A percentile compares a stretch with the other conserved stretches of the same genome.
Conservation (phyloP, 1,284 basidiomycete genomes). For the Trichosporon coremiiforme region DNA sequence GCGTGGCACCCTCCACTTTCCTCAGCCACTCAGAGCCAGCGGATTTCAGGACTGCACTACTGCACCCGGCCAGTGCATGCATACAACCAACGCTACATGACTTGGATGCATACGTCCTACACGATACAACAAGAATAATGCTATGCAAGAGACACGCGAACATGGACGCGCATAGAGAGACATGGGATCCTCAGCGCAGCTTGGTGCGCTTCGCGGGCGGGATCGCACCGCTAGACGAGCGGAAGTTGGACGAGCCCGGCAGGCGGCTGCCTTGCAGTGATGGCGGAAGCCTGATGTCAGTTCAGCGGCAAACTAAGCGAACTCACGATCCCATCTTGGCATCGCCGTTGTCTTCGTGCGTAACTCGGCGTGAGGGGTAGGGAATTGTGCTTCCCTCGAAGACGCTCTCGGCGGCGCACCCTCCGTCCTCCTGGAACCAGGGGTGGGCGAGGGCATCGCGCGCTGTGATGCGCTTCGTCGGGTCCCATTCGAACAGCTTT, state of each 20-base stretch:
- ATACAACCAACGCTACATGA: neutral
- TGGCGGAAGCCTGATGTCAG: constrained; percentile 43
- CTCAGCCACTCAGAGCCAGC: neutral
- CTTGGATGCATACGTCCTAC: constrained; percentile 11
- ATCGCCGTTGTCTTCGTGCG: constrained; percentile 60
- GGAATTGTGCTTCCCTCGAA: constrained; percentile 55
- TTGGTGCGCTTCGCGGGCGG: constrained; percentile 40
- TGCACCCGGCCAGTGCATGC: too few species aligned
- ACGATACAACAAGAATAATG: constrained; percentile 17
- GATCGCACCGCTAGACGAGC: constrained; percentile 40
- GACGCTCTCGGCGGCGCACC: constrained; percentile 51
- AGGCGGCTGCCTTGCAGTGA: constrained; percentile 46
- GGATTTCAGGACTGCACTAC: neutral
- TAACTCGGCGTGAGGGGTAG: constrained; percentile 59
- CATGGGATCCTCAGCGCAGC: constrained; percentile 29
- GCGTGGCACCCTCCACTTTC: neutral
- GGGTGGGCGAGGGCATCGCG: constrained; percentile 74
- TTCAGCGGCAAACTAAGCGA: constrained; percentile 23
- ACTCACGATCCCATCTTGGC: constrained; percentile 58
- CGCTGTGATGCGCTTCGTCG: constrained; percentile 79
- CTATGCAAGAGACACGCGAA: constrained; percentile 20
- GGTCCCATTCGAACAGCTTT: constrained; percentile 83
- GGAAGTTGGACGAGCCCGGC: constrained; percentile 51
- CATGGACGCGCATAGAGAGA: neutral
- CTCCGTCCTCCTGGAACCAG: constrained; percentile 60